Conservation (phyloP, 805 yeast genomes). For the Huiozyma sinensis region DNA sequence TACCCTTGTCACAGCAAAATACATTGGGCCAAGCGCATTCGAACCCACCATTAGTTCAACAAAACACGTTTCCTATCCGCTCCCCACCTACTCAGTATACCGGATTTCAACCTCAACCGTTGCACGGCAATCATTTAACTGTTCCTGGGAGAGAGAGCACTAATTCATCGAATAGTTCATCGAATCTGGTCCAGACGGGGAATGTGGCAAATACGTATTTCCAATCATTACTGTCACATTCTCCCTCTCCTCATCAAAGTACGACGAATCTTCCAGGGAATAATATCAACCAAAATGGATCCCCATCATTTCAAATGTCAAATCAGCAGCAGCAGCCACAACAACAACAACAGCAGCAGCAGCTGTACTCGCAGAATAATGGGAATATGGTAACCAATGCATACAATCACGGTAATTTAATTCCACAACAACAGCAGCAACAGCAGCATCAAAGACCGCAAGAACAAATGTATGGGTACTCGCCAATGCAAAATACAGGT, state of each 20-base stretch:
- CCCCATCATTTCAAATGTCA: neutral
- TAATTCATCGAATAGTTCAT: neutral
- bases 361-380: neutral
- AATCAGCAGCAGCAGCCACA: neutral
- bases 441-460: slow-evolving; percentile 1
- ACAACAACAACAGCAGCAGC: slow-evolving; percentile 1
- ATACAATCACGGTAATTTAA: neutral
- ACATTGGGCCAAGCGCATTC: neutral
- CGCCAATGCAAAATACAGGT: neutral
- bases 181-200: slow-evolving; percentile 2
- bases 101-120: too few species aligned
- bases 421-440: neutral
- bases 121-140: too few species aligned
- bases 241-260: slow-evolving; percentile 22
- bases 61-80: slow-evolving; percentile 1
- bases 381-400: neutral
- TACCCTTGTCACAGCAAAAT: too few species aligned
- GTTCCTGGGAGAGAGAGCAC: neutral
- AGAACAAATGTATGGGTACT: slow-evolving; percentile 1
- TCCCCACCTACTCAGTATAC: too few species aligned
- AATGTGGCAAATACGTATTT: slow-evolving; percentile 20
- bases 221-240: slow-evolving; percentile 20
- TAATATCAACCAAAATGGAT: neutral
- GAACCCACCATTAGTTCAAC: slow-evolving; percentile 1
- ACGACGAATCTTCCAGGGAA: slow-evolving; percentile 6